These are phyloP conservation scores for Fusarium sp. DNA, from an alignment of 2,329 filamentous ascomycete genomes.

Conservation along the genomic window DNA sequence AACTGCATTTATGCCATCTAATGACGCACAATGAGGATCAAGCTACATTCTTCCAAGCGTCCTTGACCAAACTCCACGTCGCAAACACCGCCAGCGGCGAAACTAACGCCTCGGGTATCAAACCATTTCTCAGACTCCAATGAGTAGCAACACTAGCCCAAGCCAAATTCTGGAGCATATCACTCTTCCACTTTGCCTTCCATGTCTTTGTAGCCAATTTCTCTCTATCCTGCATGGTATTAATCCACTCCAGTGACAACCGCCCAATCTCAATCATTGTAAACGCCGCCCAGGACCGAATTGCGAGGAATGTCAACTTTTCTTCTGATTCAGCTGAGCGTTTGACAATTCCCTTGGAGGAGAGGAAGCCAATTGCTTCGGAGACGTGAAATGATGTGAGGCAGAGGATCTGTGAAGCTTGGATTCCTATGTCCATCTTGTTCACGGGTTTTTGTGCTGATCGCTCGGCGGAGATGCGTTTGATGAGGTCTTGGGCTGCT, in stretches of 20 bases:
- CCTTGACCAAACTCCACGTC: conserved; percentile 2
- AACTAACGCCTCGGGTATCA: conserved; percentile 5
- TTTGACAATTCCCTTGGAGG: background rate
- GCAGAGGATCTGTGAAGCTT: background rate
- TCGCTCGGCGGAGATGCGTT: rapidly evolving
- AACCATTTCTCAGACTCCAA: background rate
- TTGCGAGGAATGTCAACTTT: background rate
- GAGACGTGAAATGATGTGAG: conserved; percentile 3
- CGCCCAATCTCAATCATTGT: background rate
- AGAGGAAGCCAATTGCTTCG: background rate
- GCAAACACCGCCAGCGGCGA: conserved; percentile 7
- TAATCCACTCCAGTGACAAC: background rate
- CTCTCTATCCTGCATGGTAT: background rate
- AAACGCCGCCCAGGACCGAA: conserved; percentile 3
- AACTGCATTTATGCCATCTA: background rate
- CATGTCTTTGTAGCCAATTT: background rate
- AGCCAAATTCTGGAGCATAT: conserved; percentile 6
- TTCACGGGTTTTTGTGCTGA: background rate
- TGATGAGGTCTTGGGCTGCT: background rate
- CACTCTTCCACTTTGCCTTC: background rate
- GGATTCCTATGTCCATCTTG: background rate
- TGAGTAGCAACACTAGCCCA: background rate
- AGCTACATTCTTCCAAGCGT: background rate
- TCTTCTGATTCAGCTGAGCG: background rate
- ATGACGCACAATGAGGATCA: background rate